phyloP scores from a whole-genome alignment of 345 rosid genomes.

The Eucalyptus coolabah region DNA sequence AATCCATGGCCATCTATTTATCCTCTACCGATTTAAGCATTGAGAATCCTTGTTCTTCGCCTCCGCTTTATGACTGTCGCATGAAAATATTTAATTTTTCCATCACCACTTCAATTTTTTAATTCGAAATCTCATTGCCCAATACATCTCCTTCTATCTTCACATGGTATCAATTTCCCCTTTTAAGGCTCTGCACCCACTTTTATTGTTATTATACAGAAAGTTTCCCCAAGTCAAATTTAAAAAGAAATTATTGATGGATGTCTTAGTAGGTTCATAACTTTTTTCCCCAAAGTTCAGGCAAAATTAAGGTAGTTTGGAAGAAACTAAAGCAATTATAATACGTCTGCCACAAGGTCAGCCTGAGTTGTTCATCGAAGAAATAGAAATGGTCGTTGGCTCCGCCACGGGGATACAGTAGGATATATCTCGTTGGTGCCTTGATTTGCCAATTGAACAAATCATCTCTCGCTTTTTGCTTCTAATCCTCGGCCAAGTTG shows the following conservation, averaged over 20 bases:
- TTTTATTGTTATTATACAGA: background rate
- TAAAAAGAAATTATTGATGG: background rate
- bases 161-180: too few relatives aligned
- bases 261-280: background rate
- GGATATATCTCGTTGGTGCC: too few relatives aligned
- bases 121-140: too few relatives aligned
- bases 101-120: too few relatives aligned
- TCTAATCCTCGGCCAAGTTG: background rate
- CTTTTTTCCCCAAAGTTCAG: background rate
- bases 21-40: too few relatives aligned
- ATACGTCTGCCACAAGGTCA: background rate
- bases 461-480: background rate
- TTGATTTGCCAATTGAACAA: background rate
- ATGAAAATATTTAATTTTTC: too few relatives aligned
- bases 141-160: too few relatives aligned
- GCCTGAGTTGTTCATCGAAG: background rate
- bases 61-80: too few relatives aligned
- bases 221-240: background rate
- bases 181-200: too few relatives aligned
- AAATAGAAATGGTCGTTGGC: background rate
- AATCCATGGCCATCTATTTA: too few relatives aligned
- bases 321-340: background rate
- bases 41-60: too few relatives aligned
- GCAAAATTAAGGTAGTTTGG: background rate
- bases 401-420: background rate